phyloP scores from a whole-genome alignment of 106 monocot species.

The Chionographis japonica region DNA sequence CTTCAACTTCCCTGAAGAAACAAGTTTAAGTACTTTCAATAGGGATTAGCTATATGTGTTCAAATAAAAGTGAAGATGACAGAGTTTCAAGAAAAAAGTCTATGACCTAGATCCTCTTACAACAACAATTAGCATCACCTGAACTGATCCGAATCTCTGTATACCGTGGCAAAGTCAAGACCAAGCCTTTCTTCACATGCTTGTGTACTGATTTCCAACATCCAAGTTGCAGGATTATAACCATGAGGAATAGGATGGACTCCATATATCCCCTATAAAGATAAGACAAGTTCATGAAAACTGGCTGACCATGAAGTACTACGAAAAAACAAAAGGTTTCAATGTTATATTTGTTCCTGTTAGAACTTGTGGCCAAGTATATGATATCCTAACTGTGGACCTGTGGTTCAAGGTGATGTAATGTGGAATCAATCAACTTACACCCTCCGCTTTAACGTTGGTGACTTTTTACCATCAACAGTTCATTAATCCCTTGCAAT shows the following conservation, averaged over 20 bases:
- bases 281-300: background rate
- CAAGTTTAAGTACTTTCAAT: background rate
- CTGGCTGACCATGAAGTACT: too few relatives aligned
- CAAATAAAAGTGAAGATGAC: background rate
- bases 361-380: too few relatives aligned
- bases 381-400: too few relatives aligned
- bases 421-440: too few relatives aligned
- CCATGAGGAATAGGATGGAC: constrained; percentile 31
- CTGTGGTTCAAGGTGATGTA: too few relatives aligned
- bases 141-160: constrained; percentile 47
- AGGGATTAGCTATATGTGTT: background rate
- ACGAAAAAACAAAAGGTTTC: too few relatives aligned
- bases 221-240: constrained; percentile 73
- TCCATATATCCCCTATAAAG: constrained; percentile 39
- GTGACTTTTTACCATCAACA: too few relatives aligned
- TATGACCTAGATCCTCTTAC: background rate
- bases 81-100: background rate
- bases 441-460: too few relatives aligned
- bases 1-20: constrained; percentile 37
- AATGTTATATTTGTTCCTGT: too few relatives aligned
- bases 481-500: too few relatives aligned
- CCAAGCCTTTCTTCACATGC: constrained; percentile 45
- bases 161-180: constrained; percentile 42
- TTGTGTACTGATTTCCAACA: constrained; percentile 56
- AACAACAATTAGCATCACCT: constrained; percentile 17